Base-by-base conservation (phyloP, 768 basidiomycete genomes). In the Boletus sp. region DNA sequence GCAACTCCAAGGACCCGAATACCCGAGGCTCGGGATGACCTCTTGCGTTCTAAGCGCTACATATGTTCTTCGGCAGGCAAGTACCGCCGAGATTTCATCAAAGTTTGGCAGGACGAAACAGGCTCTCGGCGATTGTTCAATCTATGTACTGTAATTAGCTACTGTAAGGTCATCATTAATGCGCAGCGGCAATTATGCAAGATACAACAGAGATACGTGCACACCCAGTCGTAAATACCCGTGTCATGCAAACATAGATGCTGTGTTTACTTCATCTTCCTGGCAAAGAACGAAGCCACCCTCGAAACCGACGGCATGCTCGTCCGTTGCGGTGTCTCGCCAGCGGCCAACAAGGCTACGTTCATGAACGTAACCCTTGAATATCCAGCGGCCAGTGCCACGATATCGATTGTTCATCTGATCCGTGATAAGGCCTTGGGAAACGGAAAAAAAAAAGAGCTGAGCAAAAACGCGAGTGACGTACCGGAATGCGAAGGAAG, bases 281-380 rank as follows among this genome's bases (percentile, higher is more conserved):
- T 72, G 73, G 56, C 70, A 70, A 35, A 78, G 72, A 35, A 76
- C 73, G 60, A 82, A 83, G 29, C 74, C 72, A 40, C 81, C 79
- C 65, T 79, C 79, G 48, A 72, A 75, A n/a, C 81, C 81, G n/a
- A 74, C 61, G 23, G 63, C 61, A 48, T 73, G 64, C 17, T 66
- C 61, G 25, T 66, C 64, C 1, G 76, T 81, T 38, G 68, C 66
- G 21, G 77, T 80, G 54, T 80, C 80, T 49, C 81, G 75, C 81
- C 81, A 81, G 21, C 79, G 72, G 34, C 81, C 82, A 35, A 79
- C 79, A 37, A 83, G 68, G 63, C 77, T 81, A 29, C 69, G 65
- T 57, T 72, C 74, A 48, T 82, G 74, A 42, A 82, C 53, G 60
- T 83, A 82, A 47, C 81, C 80, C 55, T 73, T 78, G 49, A 82